Evolutionary conservation across 371 early-diverging fungal genomes (phyloP).

Genomic region (Mortierella sp.): DNA sequence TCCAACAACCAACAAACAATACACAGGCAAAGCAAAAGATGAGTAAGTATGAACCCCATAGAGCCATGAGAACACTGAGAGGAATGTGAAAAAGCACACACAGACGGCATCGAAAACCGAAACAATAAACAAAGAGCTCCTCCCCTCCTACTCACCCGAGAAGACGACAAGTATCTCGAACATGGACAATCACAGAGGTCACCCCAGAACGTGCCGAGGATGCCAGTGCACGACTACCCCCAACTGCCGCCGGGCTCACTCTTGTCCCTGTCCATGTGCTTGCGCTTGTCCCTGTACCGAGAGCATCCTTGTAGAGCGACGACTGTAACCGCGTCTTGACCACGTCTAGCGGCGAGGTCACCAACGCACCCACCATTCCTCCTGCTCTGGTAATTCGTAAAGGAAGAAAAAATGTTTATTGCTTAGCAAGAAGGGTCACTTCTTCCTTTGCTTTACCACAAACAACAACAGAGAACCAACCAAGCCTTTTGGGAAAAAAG

Average conservation of each 20-base stretch:
- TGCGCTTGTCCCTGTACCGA: background rate
- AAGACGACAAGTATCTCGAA: constrained; percentile 64
- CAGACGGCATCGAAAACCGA: background rate
- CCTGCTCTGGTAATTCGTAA: constrained; percentile 61
- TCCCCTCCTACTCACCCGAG: constrained; percentile 54
- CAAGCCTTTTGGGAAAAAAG: background rate
- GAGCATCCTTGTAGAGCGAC: constrained; percentile 48
- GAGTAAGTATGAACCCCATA: too few relatives aligned
- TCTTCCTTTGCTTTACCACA: background rate
- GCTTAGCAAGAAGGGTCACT: background rate
- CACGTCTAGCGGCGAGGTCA: constrained; percentile 91
- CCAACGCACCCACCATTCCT: constrained; percentile 82
- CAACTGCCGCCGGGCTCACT: background rate
- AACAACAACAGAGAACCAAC: too few relatives aligned
- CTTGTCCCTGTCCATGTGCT: background rate
- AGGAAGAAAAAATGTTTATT: background rate
- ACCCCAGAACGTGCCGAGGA: constrained; percentile 18
- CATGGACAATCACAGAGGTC: constrained; percentile 58
- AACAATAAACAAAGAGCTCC: background rate
- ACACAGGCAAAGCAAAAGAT: background rate
- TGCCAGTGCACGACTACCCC: background rate
- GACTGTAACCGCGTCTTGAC: constrained; percentile 89
- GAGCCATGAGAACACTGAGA: too few relatives aligned
- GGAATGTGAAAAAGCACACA: background rate
- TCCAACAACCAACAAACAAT: constrained; percentile 8